Percentiles rank a stretch among this genome's conserved stretches.
These are phyloP conservation scores for Prunus campanulata DNA, from an alignment of 306 rosid species.

Conservation along the genomic window DNA sequence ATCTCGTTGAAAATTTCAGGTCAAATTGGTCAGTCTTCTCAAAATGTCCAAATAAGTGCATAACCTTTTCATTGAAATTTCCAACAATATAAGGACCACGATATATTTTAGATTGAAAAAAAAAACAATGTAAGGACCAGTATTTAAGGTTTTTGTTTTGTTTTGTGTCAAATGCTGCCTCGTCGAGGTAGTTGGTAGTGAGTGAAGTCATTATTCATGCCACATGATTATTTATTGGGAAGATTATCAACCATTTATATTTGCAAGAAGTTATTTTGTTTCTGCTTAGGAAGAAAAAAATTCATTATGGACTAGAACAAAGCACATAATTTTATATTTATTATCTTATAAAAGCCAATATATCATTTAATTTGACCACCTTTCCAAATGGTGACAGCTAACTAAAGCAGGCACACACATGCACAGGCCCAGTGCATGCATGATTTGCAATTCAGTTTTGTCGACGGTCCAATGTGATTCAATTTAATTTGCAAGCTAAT, in stretches of 20 bases:
- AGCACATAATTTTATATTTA: neutral
- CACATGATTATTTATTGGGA: neutral
- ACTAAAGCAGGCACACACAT: neutral
- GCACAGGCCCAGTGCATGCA: neutral
- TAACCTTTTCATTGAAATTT: neutral
- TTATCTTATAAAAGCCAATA: neutral
- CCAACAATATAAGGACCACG: neutral
- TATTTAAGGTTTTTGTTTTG: neutral
- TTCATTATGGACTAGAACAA: neutral
- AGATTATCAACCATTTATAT: neutral
- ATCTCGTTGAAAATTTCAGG: neutral
- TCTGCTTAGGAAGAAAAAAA: neutral
- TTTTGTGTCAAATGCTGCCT: neutral
- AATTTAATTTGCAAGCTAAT: neutral
- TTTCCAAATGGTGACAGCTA: slow-evolving; percentile 7
- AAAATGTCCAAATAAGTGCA: neutral
- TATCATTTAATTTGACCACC: neutral
- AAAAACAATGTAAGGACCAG: neutral
- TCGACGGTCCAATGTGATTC: neutral
- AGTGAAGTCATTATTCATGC: neutral
- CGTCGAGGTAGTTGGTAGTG: neutral
- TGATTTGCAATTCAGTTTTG: neutral
- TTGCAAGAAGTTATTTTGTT: no score
- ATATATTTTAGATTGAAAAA: no score
- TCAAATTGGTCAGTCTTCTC: neutral